A percentile compares a stretch with the other conserved stretches of the same genome.
Evolutionary conservation across 2,329 filamentous ascomycete genomes (phyloP).

Genomic region (Cryoendolithus antarcticus): DNA sequence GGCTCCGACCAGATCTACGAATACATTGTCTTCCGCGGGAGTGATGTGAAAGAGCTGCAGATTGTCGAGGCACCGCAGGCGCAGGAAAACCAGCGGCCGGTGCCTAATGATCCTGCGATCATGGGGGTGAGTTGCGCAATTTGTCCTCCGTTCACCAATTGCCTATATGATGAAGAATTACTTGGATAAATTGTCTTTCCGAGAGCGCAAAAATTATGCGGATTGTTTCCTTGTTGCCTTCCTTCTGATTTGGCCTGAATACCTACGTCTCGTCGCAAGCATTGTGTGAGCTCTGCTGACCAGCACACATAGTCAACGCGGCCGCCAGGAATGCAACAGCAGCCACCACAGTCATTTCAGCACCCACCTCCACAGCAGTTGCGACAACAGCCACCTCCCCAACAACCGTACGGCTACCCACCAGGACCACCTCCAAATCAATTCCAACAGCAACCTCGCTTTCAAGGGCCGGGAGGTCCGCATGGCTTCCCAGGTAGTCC

Average conservation of each 20-base stretch:
- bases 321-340: conserved; percentile 1
- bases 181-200: conserved; percentile 91
- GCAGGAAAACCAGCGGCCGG: conserved; percentile 57
- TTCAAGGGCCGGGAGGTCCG: conserved; percentile 29
- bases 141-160: background rate
- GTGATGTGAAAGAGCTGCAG: conserved; percentile 94
- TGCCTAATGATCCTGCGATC: conserved; percentile 93
- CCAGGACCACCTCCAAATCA: conserved; percentile 23
- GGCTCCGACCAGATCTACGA: conserved; percentile 86
- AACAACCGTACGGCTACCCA: conserved; percentile 28
- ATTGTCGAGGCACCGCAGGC: conserved; percentile 59
- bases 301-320: conserved; percentile 14
- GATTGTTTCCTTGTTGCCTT: conserved; percentile 97
- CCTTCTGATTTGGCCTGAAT: conserved; percentile 61
- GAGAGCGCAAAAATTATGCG: conserved; percentile 92
- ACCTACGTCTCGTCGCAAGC: background rate
- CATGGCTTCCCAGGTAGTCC: conserved; percentile 33
- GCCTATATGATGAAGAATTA: conserved; percentile 65
- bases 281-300: background rate
- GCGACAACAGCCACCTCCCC: conserved; percentile 26
- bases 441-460: conserved; percentile 36
- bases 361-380: conserved; percentile 25
- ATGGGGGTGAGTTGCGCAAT: conserved; percentile 52
- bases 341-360: conserved; percentile 15
- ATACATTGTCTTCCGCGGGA: conserved; percentile 96